A percentile compares a stretch with the other conserved stretches of the same genome.
phyloP scores from a whole-genome alignment of 148 eudicot genomes.

The Fagopyrum homotropicum region DNA sequence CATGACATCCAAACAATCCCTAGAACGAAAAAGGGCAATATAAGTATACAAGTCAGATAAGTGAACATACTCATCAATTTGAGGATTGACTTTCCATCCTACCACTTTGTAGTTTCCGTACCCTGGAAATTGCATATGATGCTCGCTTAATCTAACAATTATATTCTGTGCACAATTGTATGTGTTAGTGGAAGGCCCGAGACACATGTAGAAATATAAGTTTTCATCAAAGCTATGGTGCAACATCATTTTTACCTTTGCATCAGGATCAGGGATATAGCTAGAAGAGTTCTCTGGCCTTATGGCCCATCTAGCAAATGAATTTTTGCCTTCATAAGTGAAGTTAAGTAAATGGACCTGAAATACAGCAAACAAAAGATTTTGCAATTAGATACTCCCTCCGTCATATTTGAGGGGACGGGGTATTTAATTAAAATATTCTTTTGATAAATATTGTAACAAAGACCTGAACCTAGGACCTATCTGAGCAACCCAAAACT shows the following conservation, averaged over 20 bases:
- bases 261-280: constrained; percentile 42
- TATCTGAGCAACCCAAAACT: background rate
- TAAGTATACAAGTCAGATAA: background rate
- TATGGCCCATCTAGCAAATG: constrained; percentile 44
- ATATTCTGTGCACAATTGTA: constrained; percentile 32
- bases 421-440: background rate
- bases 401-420: no score
- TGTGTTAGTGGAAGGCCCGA: constrained; percentile 8
- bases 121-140: constrained; percentile 41
- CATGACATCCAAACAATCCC: background rate
- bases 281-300: constrained; percentile 38
- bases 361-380: constrained; percentile 8
- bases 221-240: background rate
- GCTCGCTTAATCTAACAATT: constrained; percentile 38
- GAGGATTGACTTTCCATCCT: constrained; percentile 39
- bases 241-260: constrained; percentile 18
- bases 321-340: constrained; percentile 34
- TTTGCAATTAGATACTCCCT: background rate
- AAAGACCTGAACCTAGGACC: background rate
- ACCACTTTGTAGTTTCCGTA: constrained; percentile 44
- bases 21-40: background rate
- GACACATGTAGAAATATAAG: background rate
- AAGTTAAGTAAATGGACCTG: constrained; percentile 49
- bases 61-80: constrained; percentile 28
- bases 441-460: background rate